Evolutionary conservation across 139 green algal species (phyloP), one percentile per base, ranked within the genome.

Genomic region (Astrephomene gubernaculifera): DNA sequence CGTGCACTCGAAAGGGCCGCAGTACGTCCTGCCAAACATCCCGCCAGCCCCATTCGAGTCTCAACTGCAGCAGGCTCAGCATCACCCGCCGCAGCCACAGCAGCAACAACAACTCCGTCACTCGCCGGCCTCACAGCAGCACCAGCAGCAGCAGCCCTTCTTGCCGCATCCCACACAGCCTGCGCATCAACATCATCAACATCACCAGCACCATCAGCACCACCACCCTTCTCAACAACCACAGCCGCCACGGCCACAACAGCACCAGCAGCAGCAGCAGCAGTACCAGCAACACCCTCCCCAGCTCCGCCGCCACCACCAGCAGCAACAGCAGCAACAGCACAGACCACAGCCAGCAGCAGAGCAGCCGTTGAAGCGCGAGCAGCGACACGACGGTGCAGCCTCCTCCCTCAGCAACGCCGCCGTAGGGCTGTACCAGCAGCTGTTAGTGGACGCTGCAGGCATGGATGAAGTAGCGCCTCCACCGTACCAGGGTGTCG

Each of bases 301-400:
- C 3, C 63, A 35, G 10, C 63, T 39, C 10, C 63, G 33, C 8
- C 63, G 38, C 63, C 63, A 39, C 5, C 63, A 70, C 29, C 63
- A 70, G 63, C 63, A 70, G 63, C 63, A 70, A 39, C 63, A 24
- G 10, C 67, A 73, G 4, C 57, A 65, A 24, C 57, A 65, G 57
- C 57, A 17, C 19, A 17, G 9, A 6, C 57, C 29, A 24, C 17
- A 65, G 57, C 17, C 57, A 33, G 19, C 14, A 65, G 19, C 57
- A 27, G 19, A 65, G 57, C 57, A 65, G 57, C 57, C 57, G 57
- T 24, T 24, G 54, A 21, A 65, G 17, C 10, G 5, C 35, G 35
- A 72, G 65, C 65, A 72, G 33, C n/a, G 43, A 5, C 35, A 80
- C 21, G 71, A 80, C 1, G 25, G 43, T 19, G 41, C 70, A 9